Percentiles rank a stretch among this genome's conserved stretches.
phyloP scores from a whole-genome alignment of 306 rosid species.

The Cucurbita ficifolia region DNA sequence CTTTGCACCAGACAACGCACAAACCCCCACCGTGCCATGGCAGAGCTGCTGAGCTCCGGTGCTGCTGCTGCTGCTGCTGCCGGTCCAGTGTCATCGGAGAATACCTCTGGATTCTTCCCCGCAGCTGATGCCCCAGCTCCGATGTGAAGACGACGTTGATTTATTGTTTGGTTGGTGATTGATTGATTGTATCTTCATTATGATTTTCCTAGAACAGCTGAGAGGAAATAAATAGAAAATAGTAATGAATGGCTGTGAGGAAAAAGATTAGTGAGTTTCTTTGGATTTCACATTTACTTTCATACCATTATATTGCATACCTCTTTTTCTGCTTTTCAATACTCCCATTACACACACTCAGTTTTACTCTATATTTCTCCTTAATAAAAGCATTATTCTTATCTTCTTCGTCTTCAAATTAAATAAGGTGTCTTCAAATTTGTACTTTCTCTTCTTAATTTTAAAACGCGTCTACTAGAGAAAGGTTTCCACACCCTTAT shows the following conservation, averaged over 20 bases:
- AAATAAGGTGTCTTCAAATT: too few relatives aligned
- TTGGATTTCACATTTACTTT: neutral
- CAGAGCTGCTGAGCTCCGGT: slow-evolving; percentile 50
- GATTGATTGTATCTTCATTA: neutral
- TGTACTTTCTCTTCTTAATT: too few relatives aligned
- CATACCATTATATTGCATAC: neutral
- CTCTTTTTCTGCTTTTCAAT: neutral
- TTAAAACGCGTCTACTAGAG: too few relatives aligned
- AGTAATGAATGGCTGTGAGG: neutral
- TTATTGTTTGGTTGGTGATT: neutral
- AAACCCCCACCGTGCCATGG: slow-evolving; percentile 59
- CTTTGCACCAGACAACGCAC: slow-evolving; percentile 37
- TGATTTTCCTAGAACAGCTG: neutral
- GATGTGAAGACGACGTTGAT: neutral
- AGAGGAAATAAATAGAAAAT: slow-evolving; percentile 2
- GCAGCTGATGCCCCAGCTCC: slow-evolving; percentile 12
- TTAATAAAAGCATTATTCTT: too few relatives aligned
- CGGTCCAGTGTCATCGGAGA: slow-evolving; percentile 20
- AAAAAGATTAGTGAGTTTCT: neutral
- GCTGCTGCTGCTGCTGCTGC: slow-evolving; percentile 32
- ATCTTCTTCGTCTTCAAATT: too few relatives aligned
- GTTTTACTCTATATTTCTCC: too few relatives aligned
- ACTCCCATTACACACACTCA: neutral
- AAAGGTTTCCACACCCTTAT: too few relatives aligned
- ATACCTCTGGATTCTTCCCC: neutral